These are phyloP conservation scores for Fusarium illudens DNA, from an alignment of 2,329 filamentous ascomycete species.

Conservation along the genomic window DNA sequence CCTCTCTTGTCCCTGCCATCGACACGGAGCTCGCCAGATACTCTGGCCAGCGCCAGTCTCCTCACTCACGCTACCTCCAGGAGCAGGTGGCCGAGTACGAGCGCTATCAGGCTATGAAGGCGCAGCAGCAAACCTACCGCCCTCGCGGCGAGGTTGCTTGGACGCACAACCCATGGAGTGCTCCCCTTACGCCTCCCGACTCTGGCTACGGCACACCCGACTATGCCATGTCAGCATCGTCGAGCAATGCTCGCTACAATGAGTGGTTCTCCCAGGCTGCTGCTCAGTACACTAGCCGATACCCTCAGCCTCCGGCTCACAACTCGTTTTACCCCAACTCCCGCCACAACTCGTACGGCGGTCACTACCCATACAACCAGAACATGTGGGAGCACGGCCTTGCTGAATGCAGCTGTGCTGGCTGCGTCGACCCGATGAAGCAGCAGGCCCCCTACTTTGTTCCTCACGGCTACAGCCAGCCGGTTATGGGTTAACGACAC, in stretches of 20 bases:
- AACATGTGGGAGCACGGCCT: conserved; percentile 61
- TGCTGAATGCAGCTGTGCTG: conserved; percentile 60
- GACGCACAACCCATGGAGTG: conserved; percentile 56
- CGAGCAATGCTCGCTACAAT: conserved; percentile 63
- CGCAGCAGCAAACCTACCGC: conserved; percentile 52
- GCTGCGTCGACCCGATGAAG: conserved; percentile 58
- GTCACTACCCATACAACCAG: conserved; percentile 57
- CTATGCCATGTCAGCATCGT: conserved; percentile 63
- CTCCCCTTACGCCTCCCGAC: conserved; percentile 66
- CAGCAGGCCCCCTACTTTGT: conserved; percentile 59
- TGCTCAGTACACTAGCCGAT: conserved; percentile 55
- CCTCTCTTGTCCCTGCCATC: conserved; percentile 58
- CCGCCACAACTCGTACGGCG: conserved; percentile 52
- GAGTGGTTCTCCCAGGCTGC: conserved; percentile 63
- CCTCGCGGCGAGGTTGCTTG: conserved; percentile 55
- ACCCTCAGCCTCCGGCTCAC: conserved; percentile 54
- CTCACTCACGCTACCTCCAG: conserved; percentile 58
- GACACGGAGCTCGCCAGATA: conserved; percentile 54
- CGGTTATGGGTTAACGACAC: conserved; percentile 60
- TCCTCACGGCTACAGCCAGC: conserved; percentile 60
- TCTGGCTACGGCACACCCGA: conserved; percentile 70
- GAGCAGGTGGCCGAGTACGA: conserved; percentile 66
- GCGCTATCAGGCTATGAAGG: conserved; percentile 57
- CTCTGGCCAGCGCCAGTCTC: conserved; percentile 48
- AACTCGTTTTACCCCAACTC: conserved; percentile 51